These are phyloP conservation scores for Aspergillus luchuensis DNA, from an alignment of 2,329 filamentous ascomycete species.

Conservation along the genomic window DNA sequence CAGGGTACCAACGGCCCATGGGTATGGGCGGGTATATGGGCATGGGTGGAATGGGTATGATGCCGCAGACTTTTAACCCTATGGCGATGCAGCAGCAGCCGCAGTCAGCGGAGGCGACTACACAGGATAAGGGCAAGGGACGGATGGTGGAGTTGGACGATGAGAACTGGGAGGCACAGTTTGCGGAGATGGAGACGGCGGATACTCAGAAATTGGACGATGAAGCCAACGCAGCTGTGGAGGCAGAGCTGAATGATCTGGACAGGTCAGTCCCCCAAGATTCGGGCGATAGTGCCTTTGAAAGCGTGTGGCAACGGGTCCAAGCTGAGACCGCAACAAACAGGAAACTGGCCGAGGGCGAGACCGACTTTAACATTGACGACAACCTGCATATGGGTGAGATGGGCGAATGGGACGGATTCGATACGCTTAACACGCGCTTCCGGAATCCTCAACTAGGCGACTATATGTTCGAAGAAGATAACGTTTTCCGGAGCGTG, in stretches of 20 bases:
- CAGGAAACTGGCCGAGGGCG: slow-evolving; percentile 65
- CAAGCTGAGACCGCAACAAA: slow-evolving; percentile 48
- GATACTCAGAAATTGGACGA: slow-evolving; percentile 58
- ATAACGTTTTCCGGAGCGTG: slow-evolving; percentile 83
- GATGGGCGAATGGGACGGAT: slow-evolving; percentile 76
- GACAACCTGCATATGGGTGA: slow-evolving; percentile 64
- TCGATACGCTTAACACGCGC: slow-evolving; percentile 69
- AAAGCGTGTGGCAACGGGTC: slow-evolving; percentile 65
- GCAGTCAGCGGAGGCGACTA: slow-evolving; percentile 43
- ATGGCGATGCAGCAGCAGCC: slow-evolving; percentile 51
- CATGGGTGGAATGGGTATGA: slow-evolving; percentile 57
- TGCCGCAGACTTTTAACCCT: slow-evolving; percentile 48
- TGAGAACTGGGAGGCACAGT: slow-evolving; percentile 93
- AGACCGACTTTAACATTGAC: slow-evolving; percentile 56
- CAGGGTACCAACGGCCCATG: slow-evolving; percentile 50
- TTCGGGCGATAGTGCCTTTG: slow-evolving; percentile 79
- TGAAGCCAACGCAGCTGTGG: slow-evolving; percentile 73
- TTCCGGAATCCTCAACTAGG: slow-evolving; percentile 78
- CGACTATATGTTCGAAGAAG: slow-evolving; percentile 91
- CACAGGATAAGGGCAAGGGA: slow-evolving; percentile 79
- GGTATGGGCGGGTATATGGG: slow-evolving; percentile 48
- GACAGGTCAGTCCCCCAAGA: slow-evolving; percentile 70
- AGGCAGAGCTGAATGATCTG: slow-evolving; percentile 84
- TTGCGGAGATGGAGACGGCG: slow-evolving; percentile 75
- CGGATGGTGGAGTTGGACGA: slow-evolving; percentile 89